These are phyloP conservation scores for Artemisia tridentata DNA, from an alignment of 129 eudicot genomes.

Conservation along the genomic window DNA sequence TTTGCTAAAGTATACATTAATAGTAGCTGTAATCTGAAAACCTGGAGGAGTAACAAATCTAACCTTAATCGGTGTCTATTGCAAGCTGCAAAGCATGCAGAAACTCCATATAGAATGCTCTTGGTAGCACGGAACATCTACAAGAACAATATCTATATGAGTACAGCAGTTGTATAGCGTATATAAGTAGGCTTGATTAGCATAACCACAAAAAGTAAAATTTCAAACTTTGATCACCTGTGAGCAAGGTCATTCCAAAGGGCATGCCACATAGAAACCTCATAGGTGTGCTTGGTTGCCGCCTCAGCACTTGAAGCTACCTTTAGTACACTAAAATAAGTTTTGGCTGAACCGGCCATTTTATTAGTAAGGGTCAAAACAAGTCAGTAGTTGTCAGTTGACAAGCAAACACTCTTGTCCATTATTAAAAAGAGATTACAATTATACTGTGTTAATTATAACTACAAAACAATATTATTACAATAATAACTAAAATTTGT, in stretches of 20 bases:
- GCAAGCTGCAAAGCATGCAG: slow-evolving; percentile 83
- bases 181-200: background rate
- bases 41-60: background rate
- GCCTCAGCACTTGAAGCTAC: slow-evolving; percentile 62
- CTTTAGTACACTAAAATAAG: slow-evolving; percentile 16
- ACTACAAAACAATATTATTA: no score
- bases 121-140: slow-evolving; percentile 81
- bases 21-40: no score
- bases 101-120: slow-evolving; percentile 83
- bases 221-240: slow-evolving; percentile 44
- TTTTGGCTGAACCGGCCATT: no score
- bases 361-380: no score
- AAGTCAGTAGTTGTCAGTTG: no score
- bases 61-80: slow-evolving; percentile 94
- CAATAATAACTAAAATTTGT: no score
- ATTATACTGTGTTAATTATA: no score
- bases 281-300: slow-evolving; percentile 53
- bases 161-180: background rate
- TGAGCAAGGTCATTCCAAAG: slow-evolving; percentile 87
- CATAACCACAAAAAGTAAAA: background rate
- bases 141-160: slow-evolving; percentile 19
- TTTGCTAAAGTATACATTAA: no score
- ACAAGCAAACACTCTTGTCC: no score
- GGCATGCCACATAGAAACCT: slow-evolving; percentile 83
- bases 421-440: no score